phyloP scores from a whole-genome alignment of 192 early-diverging fungal genomes.

The Backusella morwellensis region DNA sequence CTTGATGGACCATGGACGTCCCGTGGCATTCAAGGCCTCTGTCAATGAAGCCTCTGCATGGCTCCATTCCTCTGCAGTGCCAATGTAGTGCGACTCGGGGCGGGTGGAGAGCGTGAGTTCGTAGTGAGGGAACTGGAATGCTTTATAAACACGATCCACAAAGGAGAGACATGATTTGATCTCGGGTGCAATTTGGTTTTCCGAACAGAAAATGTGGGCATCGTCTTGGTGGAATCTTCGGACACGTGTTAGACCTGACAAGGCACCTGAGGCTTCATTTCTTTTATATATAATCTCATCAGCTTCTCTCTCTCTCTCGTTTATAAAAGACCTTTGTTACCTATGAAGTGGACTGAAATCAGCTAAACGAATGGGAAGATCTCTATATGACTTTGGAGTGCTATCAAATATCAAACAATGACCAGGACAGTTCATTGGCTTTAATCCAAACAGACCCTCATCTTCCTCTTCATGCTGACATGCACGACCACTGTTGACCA shows the following conservation, averaged over 20 bases:
- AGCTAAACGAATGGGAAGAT: slow-evolving; percentile 85
- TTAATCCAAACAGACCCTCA: slow-evolving; percentile 78
- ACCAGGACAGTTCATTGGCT: slow-evolving; percentile 98
- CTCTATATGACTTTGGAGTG: slow-evolving; percentile 77
- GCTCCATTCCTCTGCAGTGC: slow-evolving; percentile 72
- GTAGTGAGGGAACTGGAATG: slow-evolving; percentile 78
- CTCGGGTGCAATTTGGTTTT: slow-evolving; percentile 76
- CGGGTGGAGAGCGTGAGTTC: slow-evolving; percentile 81
- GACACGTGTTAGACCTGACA: slow-evolving; percentile 89
- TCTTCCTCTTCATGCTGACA: slow-evolving; percentile 32
- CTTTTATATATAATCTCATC: slow-evolving; percentile 34
- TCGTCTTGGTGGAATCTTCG: slow-evolving; percentile 97
- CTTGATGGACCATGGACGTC: slow-evolving; percentile 66
- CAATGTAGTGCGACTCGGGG: slow-evolving; percentile 71
- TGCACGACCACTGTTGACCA: slow-evolving; percentile 43
- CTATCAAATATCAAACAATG: slow-evolving; percentile 91
- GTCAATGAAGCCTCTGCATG: slow-evolving; percentile 73
- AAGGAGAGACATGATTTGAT: slow-evolving; percentile 76
- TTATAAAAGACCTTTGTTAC: slow-evolving; percentile 33
- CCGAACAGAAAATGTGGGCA: slow-evolving; percentile 92
- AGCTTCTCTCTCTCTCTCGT: neutral
- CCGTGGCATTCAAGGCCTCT: slow-evolving; percentile 64
- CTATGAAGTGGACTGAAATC: slow-evolving; percentile 95
- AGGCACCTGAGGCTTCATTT: slow-evolving; percentile 88
- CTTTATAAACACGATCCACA: slow-evolving; percentile 74